Conservation (phyloP, 2,329 filamentous ascomycete species). For the Verticillium nubilum region DNA sequence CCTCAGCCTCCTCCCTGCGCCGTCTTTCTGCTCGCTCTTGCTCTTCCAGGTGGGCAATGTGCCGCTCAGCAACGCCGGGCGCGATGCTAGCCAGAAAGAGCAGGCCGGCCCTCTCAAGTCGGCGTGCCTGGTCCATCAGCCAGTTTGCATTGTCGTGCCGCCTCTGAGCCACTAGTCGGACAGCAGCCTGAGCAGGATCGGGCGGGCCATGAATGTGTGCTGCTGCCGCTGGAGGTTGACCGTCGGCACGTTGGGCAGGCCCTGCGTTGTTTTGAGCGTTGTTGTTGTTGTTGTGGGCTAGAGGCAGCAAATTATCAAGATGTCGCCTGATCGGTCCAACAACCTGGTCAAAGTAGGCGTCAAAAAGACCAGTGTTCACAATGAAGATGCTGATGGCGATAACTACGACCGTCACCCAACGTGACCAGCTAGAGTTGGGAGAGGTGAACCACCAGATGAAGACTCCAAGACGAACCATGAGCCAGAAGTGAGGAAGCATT, state of each 20-base stretch:
- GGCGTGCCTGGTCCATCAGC: conserved; percentile 44
- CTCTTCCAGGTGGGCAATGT: conserved; percentile 54
- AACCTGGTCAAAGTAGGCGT: conserved; percentile 46
- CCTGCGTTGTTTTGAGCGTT: conserved; percentile 20
- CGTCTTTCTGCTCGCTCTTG: conserved; percentile 40
- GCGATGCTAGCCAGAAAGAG: conserved; percentile 62
- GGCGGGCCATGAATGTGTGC: conserved; percentile 17
- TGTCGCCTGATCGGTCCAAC: conserved; percentile 54
- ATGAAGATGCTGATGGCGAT: conserved; percentile 52
- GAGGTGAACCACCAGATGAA: conserved; percentile 64
- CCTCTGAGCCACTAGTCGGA: conserved; percentile 45
- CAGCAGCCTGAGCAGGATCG: conserved; percentile 46
- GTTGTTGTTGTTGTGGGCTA: conserved; percentile 32
- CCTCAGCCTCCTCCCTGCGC: conserved; percentile 36
- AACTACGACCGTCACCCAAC: conserved; percentile 50
- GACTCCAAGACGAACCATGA: conserved; percentile 49
- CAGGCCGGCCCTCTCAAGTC: conserved; percentile 54
- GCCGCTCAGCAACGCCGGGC: conserved; percentile 59
- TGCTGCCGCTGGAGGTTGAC: conserved; percentile 12
- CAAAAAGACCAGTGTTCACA: conserved; percentile 54
- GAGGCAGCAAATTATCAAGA: conserved; percentile 53
- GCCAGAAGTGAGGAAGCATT: conserved; percentile 58
- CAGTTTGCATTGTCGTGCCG: conserved; percentile 40
- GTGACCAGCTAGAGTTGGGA: conserved; percentile 51
- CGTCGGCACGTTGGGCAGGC: conserved; percentile 10